phyloP scores from a whole-genome alignment of 1,139 yeast genomes.

The Blastobotrys persicus region DNA sequence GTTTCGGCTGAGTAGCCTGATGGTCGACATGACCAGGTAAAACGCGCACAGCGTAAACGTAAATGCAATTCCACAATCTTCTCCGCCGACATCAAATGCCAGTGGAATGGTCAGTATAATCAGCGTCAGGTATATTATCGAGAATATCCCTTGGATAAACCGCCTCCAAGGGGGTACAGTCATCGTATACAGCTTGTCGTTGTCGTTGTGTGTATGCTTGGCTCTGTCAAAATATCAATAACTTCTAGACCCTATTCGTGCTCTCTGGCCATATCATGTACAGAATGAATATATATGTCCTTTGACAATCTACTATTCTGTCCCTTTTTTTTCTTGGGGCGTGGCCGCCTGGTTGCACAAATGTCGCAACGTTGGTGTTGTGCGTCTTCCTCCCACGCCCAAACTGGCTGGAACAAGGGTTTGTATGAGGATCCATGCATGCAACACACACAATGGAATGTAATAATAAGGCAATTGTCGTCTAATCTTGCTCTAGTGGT shows the following conservation, averaged over 20 bases:
- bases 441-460: too few species aligned
- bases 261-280: background rate
- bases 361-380: too few species aligned
- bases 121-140: constrained; percentile 47
- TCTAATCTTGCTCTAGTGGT: too few species aligned
- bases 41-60: constrained; percentile 69
- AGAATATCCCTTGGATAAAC: constrained; percentile 31
- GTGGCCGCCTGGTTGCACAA: too few species aligned
- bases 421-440: too few species aligned
- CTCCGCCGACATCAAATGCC: constrained; percentile 94
- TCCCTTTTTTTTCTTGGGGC: too few species aligned
- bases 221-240: background rate
- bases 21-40: constrained; percentile 70
- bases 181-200: background rate
- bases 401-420: too few species aligned
- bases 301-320: too few species aligned
- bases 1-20: constrained; percentile 55
- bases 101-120: constrained; percentile 83
- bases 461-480: too few species aligned
- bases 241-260: background rate
- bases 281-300: too few species aligned
- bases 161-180: constrained; percentile 14
- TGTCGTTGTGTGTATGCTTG: constrained; percentile 1
- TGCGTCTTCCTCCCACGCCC: too few species aligned
- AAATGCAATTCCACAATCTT: constrained; percentile 77